These are phyloP conservation scores for Pythium aristosporum DNA, from an alignment of 352 stramenopile genomes.

Conservation along the genomic window DNA sequence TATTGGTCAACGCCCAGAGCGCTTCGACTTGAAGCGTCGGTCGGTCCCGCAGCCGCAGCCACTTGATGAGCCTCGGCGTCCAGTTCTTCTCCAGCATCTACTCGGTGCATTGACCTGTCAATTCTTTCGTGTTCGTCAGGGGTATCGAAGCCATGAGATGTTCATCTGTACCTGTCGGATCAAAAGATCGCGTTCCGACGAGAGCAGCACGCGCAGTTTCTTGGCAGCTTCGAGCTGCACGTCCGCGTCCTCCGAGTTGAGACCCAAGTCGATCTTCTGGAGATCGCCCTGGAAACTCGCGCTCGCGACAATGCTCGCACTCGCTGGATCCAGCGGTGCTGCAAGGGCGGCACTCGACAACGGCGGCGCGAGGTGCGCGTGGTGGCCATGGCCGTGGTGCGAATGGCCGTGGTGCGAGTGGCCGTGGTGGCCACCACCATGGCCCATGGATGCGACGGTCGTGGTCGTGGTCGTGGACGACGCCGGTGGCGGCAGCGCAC, in stretches of 20 bases:
- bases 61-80: slow-evolving; percentile 85
- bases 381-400: slow-evolving; percentile 37
- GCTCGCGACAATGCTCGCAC: slow-evolving; percentile 39
- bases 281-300: slow-evolving; percentile 76
- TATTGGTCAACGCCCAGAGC: slow-evolving; percentile 95
- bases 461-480: slow-evolving; percentile 9
- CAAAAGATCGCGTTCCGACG: slow-evolving; percentile 78
- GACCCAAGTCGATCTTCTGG: slow-evolving; percentile 76
- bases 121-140: neutral
- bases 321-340: slow-evolving; percentile 34
- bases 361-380: slow-evolving; percentile 44
- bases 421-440: slow-evolving; percentile 30
- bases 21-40: slow-evolving; percentile 91
- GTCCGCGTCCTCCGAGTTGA: slow-evolving; percentile 82
- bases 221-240: slow-evolving; percentile 84
- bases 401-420: slow-evolving; percentile 28
- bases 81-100: slow-evolving; percentile 90
- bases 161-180: slow-evolving; percentile 67
- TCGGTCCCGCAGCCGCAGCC: slow-evolving; percentile 72
- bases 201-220: slow-evolving; percentile 84
- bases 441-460: slow-evolving; percentile 22
- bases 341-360: slow-evolving; percentile 6
- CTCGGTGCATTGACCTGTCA: neutral
- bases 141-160: neutral
- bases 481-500: neutral